Evolutionary conservation across 495 filamentous ascomycete species (phyloP).

Genomic region (Platismatia glauca): DNA sequence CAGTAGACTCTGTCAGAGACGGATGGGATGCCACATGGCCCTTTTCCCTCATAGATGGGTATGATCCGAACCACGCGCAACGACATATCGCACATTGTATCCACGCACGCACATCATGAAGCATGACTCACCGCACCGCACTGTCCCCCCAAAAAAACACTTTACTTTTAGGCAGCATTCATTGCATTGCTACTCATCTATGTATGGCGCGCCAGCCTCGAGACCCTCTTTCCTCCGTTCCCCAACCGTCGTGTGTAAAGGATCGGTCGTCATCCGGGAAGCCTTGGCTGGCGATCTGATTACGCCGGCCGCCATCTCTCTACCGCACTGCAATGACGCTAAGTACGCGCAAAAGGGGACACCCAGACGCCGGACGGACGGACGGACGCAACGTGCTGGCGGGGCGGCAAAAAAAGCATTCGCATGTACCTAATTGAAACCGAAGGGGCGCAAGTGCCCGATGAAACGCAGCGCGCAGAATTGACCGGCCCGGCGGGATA

Average conservation of each 20-base stretch:
- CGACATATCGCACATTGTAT: too few relatives aligned
- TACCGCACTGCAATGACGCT: neutral
- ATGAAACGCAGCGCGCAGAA: neutral
- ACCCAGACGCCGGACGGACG: neutral
- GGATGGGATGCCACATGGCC: too few relatives aligned
- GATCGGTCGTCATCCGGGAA: neutral
- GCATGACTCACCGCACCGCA: too few relatives aligned
- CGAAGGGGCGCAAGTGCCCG: neutral
- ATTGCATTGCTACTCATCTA: constrained; percentile 2
- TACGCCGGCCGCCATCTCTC: neutral
- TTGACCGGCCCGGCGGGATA: neutral
- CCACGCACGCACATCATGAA: too few relatives aligned
- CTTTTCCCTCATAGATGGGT: too few relatives aligned
- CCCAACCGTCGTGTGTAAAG: neutral
- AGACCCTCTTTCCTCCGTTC: neutral
- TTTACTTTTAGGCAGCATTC: neutral
- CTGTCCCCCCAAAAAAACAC: neutral
- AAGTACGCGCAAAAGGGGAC: neutral
- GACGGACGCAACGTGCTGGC: neutral
- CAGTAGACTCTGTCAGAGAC: too few relatives aligned
- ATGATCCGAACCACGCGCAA: too few relatives aligned
- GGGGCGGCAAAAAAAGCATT: neutral
- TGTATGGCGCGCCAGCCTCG: neutral
- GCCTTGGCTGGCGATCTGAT: too few relatives aligned
- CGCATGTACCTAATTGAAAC: too few relatives aligned